phyloP scores from a whole-genome alignment of 2,329 filamentous ascomycete genomes.

The Orbilia javanica region DNA sequence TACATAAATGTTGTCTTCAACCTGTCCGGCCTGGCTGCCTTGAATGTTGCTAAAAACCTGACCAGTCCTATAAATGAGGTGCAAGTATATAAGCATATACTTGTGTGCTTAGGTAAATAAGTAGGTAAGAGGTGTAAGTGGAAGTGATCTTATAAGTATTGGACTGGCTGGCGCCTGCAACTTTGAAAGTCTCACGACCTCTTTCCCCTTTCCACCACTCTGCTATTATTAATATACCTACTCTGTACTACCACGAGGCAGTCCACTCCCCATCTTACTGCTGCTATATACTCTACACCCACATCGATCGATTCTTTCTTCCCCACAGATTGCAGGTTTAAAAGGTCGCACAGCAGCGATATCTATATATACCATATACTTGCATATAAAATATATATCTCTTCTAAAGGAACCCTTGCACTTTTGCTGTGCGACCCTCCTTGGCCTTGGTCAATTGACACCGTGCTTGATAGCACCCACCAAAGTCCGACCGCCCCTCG shows the following conservation, averaged over 20 bases:
- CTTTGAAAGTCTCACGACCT: conserved; percentile 32
- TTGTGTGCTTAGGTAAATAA: not conserved
- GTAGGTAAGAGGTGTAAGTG: not conserved
- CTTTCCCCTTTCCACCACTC: conserved; percentile 16
- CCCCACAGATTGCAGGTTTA: not conserved
- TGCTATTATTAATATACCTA: too few species aligned
- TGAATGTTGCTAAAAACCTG: not conserved
- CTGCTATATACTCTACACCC: not conserved
- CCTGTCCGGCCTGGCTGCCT: conserved; percentile 32
- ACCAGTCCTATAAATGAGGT: conserved; percentile 4
- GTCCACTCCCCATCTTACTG: too few species aligned
- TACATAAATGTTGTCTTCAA: not conserved
- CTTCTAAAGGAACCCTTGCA: too few species aligned
- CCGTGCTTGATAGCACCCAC: not conserved
- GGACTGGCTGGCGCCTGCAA: not conserved
- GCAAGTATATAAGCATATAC: too few species aligned
- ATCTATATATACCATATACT: not conserved
- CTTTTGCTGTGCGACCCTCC: too few species aligned
- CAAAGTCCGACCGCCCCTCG: not conserved
- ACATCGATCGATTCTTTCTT: not conserved
- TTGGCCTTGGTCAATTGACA: too few species aligned
- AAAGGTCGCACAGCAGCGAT: not conserved
- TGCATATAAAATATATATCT: too few species aligned
- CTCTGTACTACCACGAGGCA: too few species aligned
- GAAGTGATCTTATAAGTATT: conserved; percentile 12